Evolutionary conservation across 257 asterid genomes (phyloP).

Genomic region (Jasminum sambac): DNA sequence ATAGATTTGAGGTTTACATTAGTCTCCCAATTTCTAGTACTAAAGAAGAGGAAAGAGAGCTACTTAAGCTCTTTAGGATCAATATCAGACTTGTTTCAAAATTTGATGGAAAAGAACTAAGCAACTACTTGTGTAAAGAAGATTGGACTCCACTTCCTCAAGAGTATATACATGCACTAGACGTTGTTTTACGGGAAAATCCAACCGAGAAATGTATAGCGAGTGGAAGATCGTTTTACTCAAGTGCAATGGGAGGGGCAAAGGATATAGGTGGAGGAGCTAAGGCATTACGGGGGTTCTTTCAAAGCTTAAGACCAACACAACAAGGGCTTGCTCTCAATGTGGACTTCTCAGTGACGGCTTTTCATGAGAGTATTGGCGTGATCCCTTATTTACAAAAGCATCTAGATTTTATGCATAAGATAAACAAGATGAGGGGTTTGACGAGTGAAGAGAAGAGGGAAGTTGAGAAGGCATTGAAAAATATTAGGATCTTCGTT

Average conservation of each 20-base stretch:
- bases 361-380: slow-evolving; percentile 90
- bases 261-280: slow-evolving; percentile 95
- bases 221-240: slow-evolving; percentile 69
- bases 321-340: slow-evolving; percentile 94
- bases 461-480: slow-evolving; percentile 73
- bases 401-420: slow-evolving; percentile 61
- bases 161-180: slow-evolving; percentile 92
- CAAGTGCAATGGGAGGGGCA: slow-evolving; percentile 65
- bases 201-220: slow-evolving; percentile 66
- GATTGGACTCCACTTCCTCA: slow-evolving; percentile 72
- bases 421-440: slow-evolving; percentile 40
- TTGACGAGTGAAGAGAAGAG: slow-evolving; percentile 58
- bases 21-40: slow-evolving; percentile 54
- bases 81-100: slow-evolving; percentile 81
- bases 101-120: slow-evolving; percentile 61
- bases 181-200: slow-evolving; percentile 72
- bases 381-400: slow-evolving; percentile 78
- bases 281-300: slow-evolving; percentile 76
- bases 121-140: slow-evolving; percentile 48
- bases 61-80: slow-evolving; percentile 59
- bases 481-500: slow-evolving; percentile 83
- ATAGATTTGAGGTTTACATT: slow-evolving; percentile 65
- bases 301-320: slow-evolving; percentile 90
- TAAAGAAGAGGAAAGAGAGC: slow-evolving; percentile 26
- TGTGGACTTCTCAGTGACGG: slow-evolving; percentile 88